Percentiles rank a stretch among this genome's conserved stretches.
Evolutionary conservation across 2,329 filamentous ascomycete genomes (phyloP).

Genomic region (Mycosphaerella sp.): DNA sequence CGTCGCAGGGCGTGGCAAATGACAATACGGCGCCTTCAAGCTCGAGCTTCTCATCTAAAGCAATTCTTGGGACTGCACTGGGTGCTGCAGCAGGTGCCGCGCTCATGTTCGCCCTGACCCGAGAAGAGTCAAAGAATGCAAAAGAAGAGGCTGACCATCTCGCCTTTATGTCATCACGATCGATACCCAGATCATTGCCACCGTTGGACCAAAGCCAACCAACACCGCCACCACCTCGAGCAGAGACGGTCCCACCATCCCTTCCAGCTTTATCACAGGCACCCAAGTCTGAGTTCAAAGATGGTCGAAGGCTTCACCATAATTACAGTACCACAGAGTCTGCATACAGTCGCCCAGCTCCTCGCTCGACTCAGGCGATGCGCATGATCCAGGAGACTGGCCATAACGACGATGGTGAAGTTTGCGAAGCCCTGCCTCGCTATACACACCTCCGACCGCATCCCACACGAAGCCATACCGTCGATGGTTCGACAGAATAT

Average conservation of each 20-base stretch:
- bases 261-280: slow-evolving; percentile 32
- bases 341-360: slow-evolving; percentile 24
- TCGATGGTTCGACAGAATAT: slow-evolving; percentile 19
- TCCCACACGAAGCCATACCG: slow-evolving; percentile 24
- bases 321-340: slow-evolving; percentile 31
- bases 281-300: slow-evolving; percentile 11
- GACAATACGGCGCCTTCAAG: slow-evolving; percentile 19
- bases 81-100: slow-evolving; percentile 74
- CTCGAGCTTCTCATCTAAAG: slow-evolving; percentile 23
- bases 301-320: slow-evolving; percentile 19
- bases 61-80: slow-evolving; percentile 62
- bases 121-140: slow-evolving; percentile 49
- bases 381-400: slow-evolving; percentile 39
- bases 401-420: slow-evolving; percentile 23
- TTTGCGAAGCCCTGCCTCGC: slow-evolving; percentile 24
- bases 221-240: slow-evolving; percentile 13
- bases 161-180: slow-evolving; percentile 21
- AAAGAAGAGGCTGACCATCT: slow-evolving; percentile 38
- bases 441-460: slow-evolving; percentile 22
- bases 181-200: slow-evolving; percentile 15
- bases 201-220: slow-evolving; percentile 13
- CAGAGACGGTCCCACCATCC: slow-evolving; percentile 10
- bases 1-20: slow-evolving; percentile 17
- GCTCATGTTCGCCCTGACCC: slow-evolving; percentile 67
- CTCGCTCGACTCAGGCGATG: slow-evolving; percentile 22